Evolutionary conservation across 2,329 filamentous ascomycete genomes (phyloP), one percentile per base, ranked within the genome.

Genomic region (Tothia fuscella): DNA sequence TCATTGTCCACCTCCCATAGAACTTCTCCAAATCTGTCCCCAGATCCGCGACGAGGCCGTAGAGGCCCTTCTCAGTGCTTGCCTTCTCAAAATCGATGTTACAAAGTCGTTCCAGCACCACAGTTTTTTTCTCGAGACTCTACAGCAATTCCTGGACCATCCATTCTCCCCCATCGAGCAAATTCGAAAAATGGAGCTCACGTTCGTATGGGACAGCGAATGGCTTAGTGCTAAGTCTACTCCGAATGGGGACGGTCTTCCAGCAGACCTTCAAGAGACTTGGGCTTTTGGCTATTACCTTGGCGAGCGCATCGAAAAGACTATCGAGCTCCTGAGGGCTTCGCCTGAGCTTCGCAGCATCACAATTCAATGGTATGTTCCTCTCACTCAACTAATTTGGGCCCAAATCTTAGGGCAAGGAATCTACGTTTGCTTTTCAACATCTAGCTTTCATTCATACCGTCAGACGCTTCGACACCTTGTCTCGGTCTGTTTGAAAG

Each of bases 131-230:
- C 16, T 33, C 5, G 42, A 44, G 22, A 44, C 31, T 24, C 21
- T 44, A n/a, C 26, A 41, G 4, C 21, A 29, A 13, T 22, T 44
- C 19, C 24, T 32, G 13, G 25, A 17, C 25, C 22, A 38, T 9
- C 21, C 42, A 5, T 33, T 19, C 36, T 38, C 35, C 32, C 42
- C 42, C n/a, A 3, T 44, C 7, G 21, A 33, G 14, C 24, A 33
- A 26, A n/a, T 44, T 19, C 34, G 42, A 19, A 38, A 40, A 16
- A 16, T 41, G 12, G n/a, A 26, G 14, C n/a, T 44, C 14, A 24
- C 7, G 13, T 9, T 44, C n/a, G 28, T 29, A 24, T 44, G 42
- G 42, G 42, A 44, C 29, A 28, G 31, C 12, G 41, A 41, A 17
- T 41, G 39, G 39, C 39, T 41, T 20, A 19, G 39, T 6, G 39